These are phyloP conservation scores for Parmales sp. DNA, from an alignment of 108 stramenopile genomes.

Conservation along the genomic window DNA sequence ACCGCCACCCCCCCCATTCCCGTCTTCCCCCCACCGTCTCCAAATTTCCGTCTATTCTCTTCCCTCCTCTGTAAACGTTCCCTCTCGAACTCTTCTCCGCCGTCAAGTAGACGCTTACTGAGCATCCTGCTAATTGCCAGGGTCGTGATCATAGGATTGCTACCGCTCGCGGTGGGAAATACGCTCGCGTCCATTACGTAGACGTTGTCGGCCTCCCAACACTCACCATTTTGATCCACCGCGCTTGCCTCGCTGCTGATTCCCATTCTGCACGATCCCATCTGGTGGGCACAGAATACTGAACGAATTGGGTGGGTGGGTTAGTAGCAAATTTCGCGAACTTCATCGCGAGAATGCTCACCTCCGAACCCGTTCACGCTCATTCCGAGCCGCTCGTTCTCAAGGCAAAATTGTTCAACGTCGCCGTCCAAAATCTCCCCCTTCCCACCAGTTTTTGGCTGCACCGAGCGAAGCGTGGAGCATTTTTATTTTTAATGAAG, in stretches of 20 bases:
- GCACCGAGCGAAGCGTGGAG: too few relatives aligned
- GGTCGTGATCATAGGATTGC: constrained; percentile 48
- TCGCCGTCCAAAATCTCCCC: constrained; percentile 1
- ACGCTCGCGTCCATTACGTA: constrained; percentile 47
- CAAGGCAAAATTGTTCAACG: background rate
- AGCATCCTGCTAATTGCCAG: constrained; percentile 17
- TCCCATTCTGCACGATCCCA: constrained; percentile 48
- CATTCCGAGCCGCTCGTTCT: background rate
- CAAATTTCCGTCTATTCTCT: too few relatives aligned
- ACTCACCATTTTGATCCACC: constrained; percentile 38
- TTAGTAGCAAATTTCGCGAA: background rate
- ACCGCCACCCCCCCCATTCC: too few relatives aligned
- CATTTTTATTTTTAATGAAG: too few relatives aligned
- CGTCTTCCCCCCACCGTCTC: too few relatives aligned
- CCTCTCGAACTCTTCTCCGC: too few relatives aligned
- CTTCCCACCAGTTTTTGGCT: too few relatives aligned
- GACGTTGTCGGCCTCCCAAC: constrained; percentile 44
- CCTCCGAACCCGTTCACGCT: constrained; percentile 13
- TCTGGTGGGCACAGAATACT: constrained; percentile 46
- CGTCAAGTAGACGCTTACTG: constrained; percentile 1
- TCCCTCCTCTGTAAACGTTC: too few relatives aligned
- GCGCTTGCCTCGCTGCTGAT: constrained; percentile 24
- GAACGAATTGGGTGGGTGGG: background rate
- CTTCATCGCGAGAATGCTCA: background rate
- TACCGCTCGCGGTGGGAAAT: constrained; percentile 48